These are phyloP conservation scores for Simplicillium aogashimaense DNA, from an alignment of 2,329 filamentous ascomycete genomes.

Conservation along the genomic window DNA sequence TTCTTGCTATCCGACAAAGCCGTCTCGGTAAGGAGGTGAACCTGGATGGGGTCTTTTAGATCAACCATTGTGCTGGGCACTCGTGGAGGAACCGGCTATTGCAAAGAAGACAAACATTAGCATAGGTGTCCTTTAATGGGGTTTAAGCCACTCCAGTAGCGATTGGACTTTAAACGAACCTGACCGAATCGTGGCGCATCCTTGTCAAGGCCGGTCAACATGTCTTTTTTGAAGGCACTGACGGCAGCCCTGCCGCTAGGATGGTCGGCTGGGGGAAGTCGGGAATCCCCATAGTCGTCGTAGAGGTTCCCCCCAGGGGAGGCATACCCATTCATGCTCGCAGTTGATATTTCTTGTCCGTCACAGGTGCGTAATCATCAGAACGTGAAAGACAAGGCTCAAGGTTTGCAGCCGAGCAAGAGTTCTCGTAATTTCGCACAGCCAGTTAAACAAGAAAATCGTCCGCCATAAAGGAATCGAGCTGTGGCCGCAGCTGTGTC, in stretches of 20 bases:
- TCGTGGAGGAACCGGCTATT: too few relatives aligned
- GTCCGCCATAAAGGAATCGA: neutral
- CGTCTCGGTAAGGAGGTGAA: conserved; percentile 89
- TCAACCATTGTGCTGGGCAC: conserved; percentile 33
- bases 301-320: conserved; percentile 20
- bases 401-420: conserved; percentile 8
- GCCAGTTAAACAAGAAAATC: too few relatives aligned
- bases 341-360: neutral
- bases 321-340: conserved; percentile 29
- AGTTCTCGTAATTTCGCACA: conserved; percentile 2
- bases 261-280: conserved; percentile 18
- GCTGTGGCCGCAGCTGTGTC: neutral
- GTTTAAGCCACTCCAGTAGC: conserved; percentile 21
- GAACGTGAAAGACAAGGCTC: conserved; percentile 7
- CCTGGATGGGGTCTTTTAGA: conserved; percentile 64
- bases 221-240: conserved; percentile 49
- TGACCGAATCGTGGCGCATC: conserved; percentile 46
- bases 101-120: too few relatives aligned
- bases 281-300: conserved; percentile 23
- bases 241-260: conserved; percentile 37
- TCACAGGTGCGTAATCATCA: conserved; percentile 2
- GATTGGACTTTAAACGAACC: conserved; percentile 45
- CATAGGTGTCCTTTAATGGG: too few relatives aligned
- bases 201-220: conserved; percentile 41
- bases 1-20: conserved; percentile 79